These are phyloP conservation scores for Scutellaria baicalensis DNA, from an alignment of 257 asterid species.

Conservation along the genomic window DNA sequence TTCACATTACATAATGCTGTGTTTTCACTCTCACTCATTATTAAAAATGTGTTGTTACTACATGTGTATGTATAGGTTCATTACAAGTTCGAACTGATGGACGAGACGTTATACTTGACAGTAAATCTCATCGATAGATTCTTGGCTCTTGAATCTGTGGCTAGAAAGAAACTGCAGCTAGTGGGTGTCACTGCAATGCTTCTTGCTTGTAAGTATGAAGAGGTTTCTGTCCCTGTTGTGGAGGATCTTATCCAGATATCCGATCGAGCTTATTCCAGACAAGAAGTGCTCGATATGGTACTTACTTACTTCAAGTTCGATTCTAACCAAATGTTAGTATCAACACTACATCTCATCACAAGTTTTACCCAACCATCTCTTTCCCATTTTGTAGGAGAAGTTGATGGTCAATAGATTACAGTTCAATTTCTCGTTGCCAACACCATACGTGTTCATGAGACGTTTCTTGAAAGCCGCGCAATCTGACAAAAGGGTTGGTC, in stretches of 20 bases:
- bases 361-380: not conserved
- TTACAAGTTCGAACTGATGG: constrained; percentile 95
- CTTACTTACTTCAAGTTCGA: not conserved
- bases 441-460: constrained; percentile 79
- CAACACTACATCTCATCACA: not conserved
- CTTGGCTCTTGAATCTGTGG: constrained; percentile 47
- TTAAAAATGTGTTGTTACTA: not conserved
- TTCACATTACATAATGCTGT: not conserved
- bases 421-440: constrained; percentile 75
- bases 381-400: constrained; percentile 53
- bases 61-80: constrained; percentile 48
- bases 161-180: constrained; percentile 81
- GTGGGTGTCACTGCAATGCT: constrained; percentile 93
- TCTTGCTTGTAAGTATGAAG: constrained; percentile 95
- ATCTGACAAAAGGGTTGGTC: constrained; percentile 58
- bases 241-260: constrained; percentile 85
- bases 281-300: constrained; percentile 89
- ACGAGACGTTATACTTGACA: constrained; percentile 77
- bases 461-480: constrained; percentile 85
- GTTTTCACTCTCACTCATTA: not conserved
- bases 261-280: constrained; percentile 71
- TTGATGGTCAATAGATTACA: constrained; percentile 63
- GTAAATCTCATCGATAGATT: constrained; percentile 86
- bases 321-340: not conserved
- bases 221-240: constrained; percentile 90